Conservation (phyloP, 116 monocot species). For the Trichopus zeylanicus region DNA sequence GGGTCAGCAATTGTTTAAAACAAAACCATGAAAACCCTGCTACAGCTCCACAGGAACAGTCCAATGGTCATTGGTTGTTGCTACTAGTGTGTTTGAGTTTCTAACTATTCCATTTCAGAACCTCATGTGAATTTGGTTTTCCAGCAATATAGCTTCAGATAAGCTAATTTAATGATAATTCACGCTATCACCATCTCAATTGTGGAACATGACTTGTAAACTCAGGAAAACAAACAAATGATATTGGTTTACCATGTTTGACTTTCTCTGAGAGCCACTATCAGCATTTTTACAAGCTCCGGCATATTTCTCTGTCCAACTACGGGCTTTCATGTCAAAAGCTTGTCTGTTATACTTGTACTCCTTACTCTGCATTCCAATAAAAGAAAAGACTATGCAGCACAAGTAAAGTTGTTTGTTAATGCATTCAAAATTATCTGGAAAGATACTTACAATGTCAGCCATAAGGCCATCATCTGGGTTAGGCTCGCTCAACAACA, state of each 20-base stretch:
- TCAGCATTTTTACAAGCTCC: conserved; percentile 10
- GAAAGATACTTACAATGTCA: conserved; percentile 59
- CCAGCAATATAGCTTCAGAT: not conserved
- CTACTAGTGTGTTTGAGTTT: too few species aligned
- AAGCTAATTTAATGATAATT: not conserved
- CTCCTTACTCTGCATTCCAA: conserved; percentile 67
- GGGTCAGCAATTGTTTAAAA: too few species aligned
- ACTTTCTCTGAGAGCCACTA: conserved; percentile 4
- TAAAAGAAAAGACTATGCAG: not conserved
- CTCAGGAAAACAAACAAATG: too few species aligned
- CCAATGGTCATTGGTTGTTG: too few species aligned
- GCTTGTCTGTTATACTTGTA: conserved; percentile 78
- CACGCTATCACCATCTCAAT: not conserved
- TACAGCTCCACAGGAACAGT: too few species aligned
- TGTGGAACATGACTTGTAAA: too few species aligned
- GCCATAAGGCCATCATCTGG: conserved; percentile 95
- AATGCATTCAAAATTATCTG: not conserved
- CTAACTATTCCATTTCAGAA: not conserved
- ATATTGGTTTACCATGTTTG: conserved; percentile 10
- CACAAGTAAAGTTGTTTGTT: not conserved
- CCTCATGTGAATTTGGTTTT: not conserved
- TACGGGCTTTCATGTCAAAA: conserved; percentile 68
- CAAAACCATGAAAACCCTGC: too few species aligned
- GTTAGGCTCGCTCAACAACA: conserved; percentile 84
- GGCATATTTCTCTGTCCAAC: conserved; percentile 83